Conservation (phyloP, 768 basidiomycete species). For the Hericium erinaceus region DNA sequence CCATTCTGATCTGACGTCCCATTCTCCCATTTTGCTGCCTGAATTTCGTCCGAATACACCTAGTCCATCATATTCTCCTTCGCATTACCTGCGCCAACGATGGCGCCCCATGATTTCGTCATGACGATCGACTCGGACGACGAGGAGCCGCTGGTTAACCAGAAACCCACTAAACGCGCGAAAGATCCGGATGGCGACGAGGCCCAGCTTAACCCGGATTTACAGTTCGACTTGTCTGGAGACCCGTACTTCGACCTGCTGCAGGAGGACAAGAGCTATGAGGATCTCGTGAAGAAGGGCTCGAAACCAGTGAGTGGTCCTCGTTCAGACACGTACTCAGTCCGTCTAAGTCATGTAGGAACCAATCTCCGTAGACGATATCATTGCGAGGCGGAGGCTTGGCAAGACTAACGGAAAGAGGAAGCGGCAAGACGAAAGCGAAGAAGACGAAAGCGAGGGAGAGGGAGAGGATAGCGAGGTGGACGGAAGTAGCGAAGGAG, state of each 20-base stretch:
- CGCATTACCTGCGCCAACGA: constrained; percentile 16
- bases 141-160: constrained; percentile 31
- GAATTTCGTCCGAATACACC: too few relatives aligned
- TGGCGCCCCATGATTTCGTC: constrained; percentile 55
- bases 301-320: constrained; percentile 45
- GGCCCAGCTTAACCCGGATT: constrained; percentile 66
- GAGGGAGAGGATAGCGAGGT: constrained; percentile 27
- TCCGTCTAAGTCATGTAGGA: constrained; percentile 28
- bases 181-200: constrained; percentile 36
- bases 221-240: constrained; percentile 70
- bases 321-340: background rate
- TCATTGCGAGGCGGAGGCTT: constrained; percentile 67
- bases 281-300: constrained; percentile 54
- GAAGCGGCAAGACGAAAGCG: constrained; percentile 39
- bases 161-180: background rate
- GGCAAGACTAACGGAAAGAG: constrained; percentile 42
- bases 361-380: constrained; percentile 86
- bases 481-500: constrained; percentile 24
- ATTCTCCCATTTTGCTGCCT: too few relatives aligned
- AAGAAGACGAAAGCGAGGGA: constrained; percentile 18
- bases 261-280: constrained; percentile 28
- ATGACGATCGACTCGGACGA: constrained; percentile 80
- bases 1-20: too few relatives aligned
- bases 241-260: constrained; percentile 58
- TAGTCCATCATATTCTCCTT: too few relatives aligned